Base-by-base conservation (phyloP, 2,329 filamentous ascomycete species). In the Arthrobotrys megalospora region DNA sequence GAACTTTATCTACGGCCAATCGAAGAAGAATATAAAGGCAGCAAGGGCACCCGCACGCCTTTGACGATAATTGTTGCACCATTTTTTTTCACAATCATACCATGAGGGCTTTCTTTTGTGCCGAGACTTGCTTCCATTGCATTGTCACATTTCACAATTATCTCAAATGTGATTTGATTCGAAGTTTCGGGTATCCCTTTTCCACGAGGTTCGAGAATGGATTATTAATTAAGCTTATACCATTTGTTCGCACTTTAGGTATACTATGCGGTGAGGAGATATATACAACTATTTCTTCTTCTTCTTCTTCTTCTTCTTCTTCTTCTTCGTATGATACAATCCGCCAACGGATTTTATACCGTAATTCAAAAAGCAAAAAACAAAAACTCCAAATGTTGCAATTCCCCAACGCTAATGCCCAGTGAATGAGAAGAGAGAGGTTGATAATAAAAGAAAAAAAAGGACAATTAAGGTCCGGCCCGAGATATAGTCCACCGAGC, bases 351-450 rank as follows among this genome's bases (percentile, higher is more conserved):
- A 53, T 36, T 43, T 24, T 60, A 63, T 28, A 43, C 19, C 4
- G 3, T 12, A 16, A 21, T 38, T 41, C 0, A 36, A 36, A 47
- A 36, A 14, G 10, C 11, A 53, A 41, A 21, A n/a, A 64, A 48
- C 28, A 43, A 11, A 47, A 38, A 53, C 50, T 34, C 50, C 50
- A 19, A 34, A 34, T 53, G 28, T 53, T 28, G 24, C 24, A 28
- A 28, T 28, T 28, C 24, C 24, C 24, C 24, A 38, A 38, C 12
- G 50, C 12, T 7, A 6, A 16, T 53, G 28, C 50, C 28, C 50
- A 21, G 45, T 19, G 28, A 66, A n/a, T 53, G 50, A 52, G 12
- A 47, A 63, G 64, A 67, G 64, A 66, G 63, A 66, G 63, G 53
- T 66, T 28, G 14, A 32, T 32, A 14, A 3, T 19, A 36, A 16